Evolutionary conservation across 2,329 filamentous ascomycete genomes (phyloP), one percentile per base, ranked within the genome.

Genomic region (Fusarium miscanthi): DNA sequence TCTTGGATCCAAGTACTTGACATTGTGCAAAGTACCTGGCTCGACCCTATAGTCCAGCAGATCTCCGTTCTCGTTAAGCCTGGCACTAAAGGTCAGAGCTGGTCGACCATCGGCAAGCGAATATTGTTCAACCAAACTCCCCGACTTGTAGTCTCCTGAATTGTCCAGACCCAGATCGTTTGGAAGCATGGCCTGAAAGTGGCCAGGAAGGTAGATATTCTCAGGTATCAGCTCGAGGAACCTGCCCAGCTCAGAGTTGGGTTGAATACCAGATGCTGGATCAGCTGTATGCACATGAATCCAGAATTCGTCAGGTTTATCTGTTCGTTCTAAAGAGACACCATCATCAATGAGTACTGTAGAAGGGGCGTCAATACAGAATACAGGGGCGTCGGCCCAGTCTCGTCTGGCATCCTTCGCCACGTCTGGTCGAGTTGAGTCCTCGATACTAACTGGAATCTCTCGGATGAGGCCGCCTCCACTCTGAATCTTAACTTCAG

Each of bases 301-400:
- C 93, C 93, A 96, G 76, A 88, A 89, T 72, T 92, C 85, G 56
- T 85, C 78, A 25, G 85, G 69, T 23, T 80, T 83, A 8, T 84
- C 81, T 2, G 91, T 87, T 49, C 81, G 79, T 77, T 94, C 91
- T 12, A 96, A 77, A 2, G 93, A 95, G 13, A 97, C 82, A 3
- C 91, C 93, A 78, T 97, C 93, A 74, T 97, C 93, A 64, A 96
- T 92, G 74, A 95, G 90, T 33, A 87, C 84, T 0, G 94, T 92
- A 40, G 81, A 82, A 25, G 86, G 84, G 33, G 88, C 86, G 77
- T 97, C 93, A 66, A 97, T 93, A 73, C 92, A 94, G 78, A 91
- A 95, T 3, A 93, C 87, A 1, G 86, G 87, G 27, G 89, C 77
- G n/a, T 85, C 76, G 1, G 46, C 83, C 87, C 90, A 92, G 58